Percentiles rank a stretch among this genome's conserved stretches.
Conservation (phyloP, 805 yeast species). For the Lipomyces orientalis region DNA sequence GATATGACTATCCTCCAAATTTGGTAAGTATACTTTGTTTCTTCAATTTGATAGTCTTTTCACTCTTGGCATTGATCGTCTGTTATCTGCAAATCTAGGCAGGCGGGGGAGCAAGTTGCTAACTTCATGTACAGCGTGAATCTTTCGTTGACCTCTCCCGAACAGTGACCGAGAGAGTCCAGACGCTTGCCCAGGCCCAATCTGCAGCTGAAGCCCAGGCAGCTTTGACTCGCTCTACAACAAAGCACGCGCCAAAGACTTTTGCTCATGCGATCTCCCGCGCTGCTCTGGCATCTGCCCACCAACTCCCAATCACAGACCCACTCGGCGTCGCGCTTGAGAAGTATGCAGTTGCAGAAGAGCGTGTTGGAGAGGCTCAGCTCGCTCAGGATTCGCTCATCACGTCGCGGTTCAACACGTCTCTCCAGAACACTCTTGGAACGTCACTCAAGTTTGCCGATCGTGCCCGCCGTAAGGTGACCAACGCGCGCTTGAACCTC, state of each 20-base stretch:
- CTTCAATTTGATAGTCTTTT: neutral
- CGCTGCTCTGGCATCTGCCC: slow-evolving; percentile 65
- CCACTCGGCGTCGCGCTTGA: slow-evolving; percentile 67
- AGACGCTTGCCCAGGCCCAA: slow-evolving; percentile 71
- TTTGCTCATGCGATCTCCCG: slow-evolving; percentile 80
- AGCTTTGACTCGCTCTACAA: slow-evolving; percentile 61
- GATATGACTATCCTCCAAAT: slow-evolving; percentile 83
- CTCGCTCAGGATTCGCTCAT: slow-evolving; percentile 80
- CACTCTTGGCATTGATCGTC: neutral
- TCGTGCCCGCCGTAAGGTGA: slow-evolving; percentile 73
- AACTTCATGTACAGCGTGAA: slow-evolving; percentile 55
- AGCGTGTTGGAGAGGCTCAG: slow-evolving; percentile 80
- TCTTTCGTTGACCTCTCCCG: slow-evolving; percentile 76
- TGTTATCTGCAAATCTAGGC: neutral
- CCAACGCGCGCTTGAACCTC: slow-evolving; percentile 75
- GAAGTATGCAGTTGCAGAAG: slow-evolving; percentile 70
- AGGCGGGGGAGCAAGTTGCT: neutral
- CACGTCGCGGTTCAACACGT: slow-evolving; percentile 69
- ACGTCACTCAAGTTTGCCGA: slow-evolving; percentile 66
- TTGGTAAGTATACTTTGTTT: slow-evolving; percentile 43
- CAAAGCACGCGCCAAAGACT: slow-evolving; percentile 70
- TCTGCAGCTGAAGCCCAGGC: slow-evolving; percentile 85
- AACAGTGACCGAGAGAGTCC: slow-evolving; percentile 65
- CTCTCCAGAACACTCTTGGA: slow-evolving; percentile 65
- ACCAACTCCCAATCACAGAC: slow-evolving; percentile 51